Percentiles rank a stretch among this genome's conserved stretches.
Evolutionary conservation across 2,329 filamentous ascomycete genomes (phyloP).

Genomic region (Neocatenulostroma microsporum): DNA sequence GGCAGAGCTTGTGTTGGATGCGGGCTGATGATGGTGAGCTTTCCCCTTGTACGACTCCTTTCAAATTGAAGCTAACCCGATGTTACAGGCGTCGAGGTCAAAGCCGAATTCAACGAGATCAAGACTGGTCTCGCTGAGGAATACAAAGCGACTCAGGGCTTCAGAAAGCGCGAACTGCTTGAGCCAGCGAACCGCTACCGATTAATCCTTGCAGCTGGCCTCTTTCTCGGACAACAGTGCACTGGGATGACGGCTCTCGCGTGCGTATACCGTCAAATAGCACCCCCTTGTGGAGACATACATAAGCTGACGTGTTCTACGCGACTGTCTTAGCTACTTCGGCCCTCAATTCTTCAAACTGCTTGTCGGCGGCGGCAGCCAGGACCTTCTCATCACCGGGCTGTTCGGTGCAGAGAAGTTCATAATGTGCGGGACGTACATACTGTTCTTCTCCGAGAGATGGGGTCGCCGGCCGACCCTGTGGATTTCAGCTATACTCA

Average conservation of each 20-base stretch:
- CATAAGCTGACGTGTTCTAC: too few species aligned
- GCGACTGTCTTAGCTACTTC: constrained; percentile 49
- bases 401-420: constrained; percentile 51
- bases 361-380: constrained; percentile 40
- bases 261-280: background rate
- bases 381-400: constrained; percentile 44
- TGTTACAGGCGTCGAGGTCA: constrained; percentile 16
- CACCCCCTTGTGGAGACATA: background rate
- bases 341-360: constrained; percentile 49
- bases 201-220: constrained; percentile 38
- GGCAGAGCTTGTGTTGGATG: constrained; percentile 45
- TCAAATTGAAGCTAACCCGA: too few species aligned
- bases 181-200: constrained; percentile 39
- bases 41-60: too few species aligned
- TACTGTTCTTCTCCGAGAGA: constrained; percentile 45
- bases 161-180: constrained; percentile 35
- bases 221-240: constrained; percentile 48
- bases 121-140: constrained; percentile 42
- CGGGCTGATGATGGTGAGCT: constrained; percentile 36
- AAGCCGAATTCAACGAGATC: constrained; percentile 46
- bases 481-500: constrained; percentile 23
- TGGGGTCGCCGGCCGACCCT: constrained; percentile 34
- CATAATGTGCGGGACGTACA: constrained; percentile 34
- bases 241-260: constrained; percentile 32
- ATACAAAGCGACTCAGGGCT: constrained; percentile 31